Evolutionary conservation across 192 early-diverging fungal species (phyloP), one percentile per base, ranked within the genome.

Genomic region (Jimgerdemannia flammicorona): DNA sequence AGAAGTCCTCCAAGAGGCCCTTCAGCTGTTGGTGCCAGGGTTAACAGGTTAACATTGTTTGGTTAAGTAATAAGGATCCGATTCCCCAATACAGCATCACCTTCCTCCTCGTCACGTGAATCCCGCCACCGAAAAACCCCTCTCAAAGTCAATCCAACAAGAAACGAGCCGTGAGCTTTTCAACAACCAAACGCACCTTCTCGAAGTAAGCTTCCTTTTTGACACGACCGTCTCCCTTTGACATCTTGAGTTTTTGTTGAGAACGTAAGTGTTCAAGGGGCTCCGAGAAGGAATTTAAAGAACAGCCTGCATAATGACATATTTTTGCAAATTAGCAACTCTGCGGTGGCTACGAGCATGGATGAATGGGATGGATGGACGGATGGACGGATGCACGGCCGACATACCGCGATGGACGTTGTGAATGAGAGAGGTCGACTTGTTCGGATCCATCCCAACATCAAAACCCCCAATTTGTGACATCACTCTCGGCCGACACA

Each of bases 191-290:
- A 4, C 67, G 67, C 40, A 68, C 67, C 67, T 96, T 97, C 70
- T 84, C 79, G 87, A 98, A 97, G 89, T 99, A 99, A 81, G 91
- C 92, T 87, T 91, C 94, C 87, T 99, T 99, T 87, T 97, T 97
- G 44, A 79, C 71, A 81, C 91, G 90, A 82, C 80, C 83, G 92
- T 95, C 95, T 96, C 95, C 93, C 95, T 97, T 97, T 92, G 95
- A 97, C 95, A 97, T 97, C 91, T 84, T 95, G 71, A 84, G 49
- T 59, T 40, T 69, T 29, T 68, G 63, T 74, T 8, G 18, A 76
- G 43, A 42, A 49, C 63, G 29, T 74, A 59, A 70, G 79, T 88
- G 89, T 90, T 90, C 87, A 86, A 90, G 89, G 89, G 85, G 79
- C 87, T 90, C 77, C 77, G 44, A 43, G 6, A 64, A 69, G 40